phyloP scores from a whole-genome alignment of 352 stramenopile genomes.

The Pythium phragmiticola region DNA sequence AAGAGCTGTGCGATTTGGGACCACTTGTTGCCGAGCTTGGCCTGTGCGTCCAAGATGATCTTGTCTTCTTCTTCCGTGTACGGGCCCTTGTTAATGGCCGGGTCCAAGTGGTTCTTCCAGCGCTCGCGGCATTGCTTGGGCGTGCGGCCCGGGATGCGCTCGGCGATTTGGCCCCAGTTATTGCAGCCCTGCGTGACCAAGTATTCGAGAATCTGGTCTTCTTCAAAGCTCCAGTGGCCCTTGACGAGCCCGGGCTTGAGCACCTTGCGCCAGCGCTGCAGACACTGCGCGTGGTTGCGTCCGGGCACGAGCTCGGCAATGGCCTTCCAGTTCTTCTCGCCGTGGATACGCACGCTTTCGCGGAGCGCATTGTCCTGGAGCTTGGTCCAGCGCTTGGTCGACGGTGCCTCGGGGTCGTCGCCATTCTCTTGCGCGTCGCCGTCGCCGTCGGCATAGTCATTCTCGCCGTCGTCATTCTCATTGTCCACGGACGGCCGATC shows the following conservation, averaged over 20 bases:
- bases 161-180: constrained; percentile 93
- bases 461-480: constrained; percentile 29
- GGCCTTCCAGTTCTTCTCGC: constrained; percentile 89
- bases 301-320: constrained; percentile 83
- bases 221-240: constrained; percentile 93
- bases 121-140: constrained; percentile 91
- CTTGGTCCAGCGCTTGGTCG: constrained; percentile 87
- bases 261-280: constrained; percentile 91
- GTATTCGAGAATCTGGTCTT: constrained; percentile 92
- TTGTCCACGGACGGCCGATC: constrained; percentile 35
- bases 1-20: constrained; percentile 94
- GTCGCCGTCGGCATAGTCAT: constrained; percentile 20
- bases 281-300: constrained; percentile 86
- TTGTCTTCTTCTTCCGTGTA: constrained; percentile 95
- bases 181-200: constrained; percentile 88
- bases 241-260: constrained; percentile 95
- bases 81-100: constrained; percentile 92
- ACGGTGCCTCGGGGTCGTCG: constrained; percentile 71
- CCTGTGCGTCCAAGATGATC: constrained; percentile 90
- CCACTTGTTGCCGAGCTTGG: constrained; percentile 94
- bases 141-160: constrained; percentile 90
- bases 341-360: constrained; percentile 78
- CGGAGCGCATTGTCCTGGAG: constrained; percentile 82
- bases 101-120: constrained; percentile 89
- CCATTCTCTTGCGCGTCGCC: constrained; percentile 10